Base-by-base conservation (phyloP, 1,284 basidiomycete species). In the Caloboletus inedulis region DNA sequence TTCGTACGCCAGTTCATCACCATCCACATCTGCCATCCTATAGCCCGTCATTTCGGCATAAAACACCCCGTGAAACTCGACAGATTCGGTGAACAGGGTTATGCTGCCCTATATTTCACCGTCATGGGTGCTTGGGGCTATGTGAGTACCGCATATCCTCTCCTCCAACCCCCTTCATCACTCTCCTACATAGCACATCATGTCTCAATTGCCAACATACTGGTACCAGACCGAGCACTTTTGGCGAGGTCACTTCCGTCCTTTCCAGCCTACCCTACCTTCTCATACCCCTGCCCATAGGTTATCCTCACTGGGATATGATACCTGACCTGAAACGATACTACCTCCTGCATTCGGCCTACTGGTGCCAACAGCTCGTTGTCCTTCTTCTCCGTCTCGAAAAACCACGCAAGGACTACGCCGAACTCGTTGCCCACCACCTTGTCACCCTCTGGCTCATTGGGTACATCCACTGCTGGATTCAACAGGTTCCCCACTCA, bases 381-480 rank as follows among this genome's bases (percentile, higher is more conserved):
- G 87, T 99, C 13, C 80, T 98, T 34, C 75, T 91, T 2, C 77
- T 96, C 13, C 77, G 85, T 35, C 80, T 98, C 16, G 95, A 98
- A 70, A 97, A 96, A 68, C 95, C 95, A 0, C 82, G 95, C 50
- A 95, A 94, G 70, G 95, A 98, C 71, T 94, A 90, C 68, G 68
- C 73, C 33, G 95, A 98, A 71, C 84, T 98, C 12, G 82, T 97
- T 14, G 83, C 76, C 3, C 85, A 96, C 71, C 97, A 99, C 69
- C 64, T 94, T 43, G 94, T 99, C 47, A 98, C 97, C 0, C 78
- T 99, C 23, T 99, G 95, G 94, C 79, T 99, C 25, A 84, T 99
- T 46, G 89, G 88, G 85, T 89, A 69, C 46, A 77, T 66, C n/a
- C n/a, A 14, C 16, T 4, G 18, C 19, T 34, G 2, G 18, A 14